Conservation (phyloP, 768 basidiomycete species). For the Gloeostereum incarnatum region DNA sequence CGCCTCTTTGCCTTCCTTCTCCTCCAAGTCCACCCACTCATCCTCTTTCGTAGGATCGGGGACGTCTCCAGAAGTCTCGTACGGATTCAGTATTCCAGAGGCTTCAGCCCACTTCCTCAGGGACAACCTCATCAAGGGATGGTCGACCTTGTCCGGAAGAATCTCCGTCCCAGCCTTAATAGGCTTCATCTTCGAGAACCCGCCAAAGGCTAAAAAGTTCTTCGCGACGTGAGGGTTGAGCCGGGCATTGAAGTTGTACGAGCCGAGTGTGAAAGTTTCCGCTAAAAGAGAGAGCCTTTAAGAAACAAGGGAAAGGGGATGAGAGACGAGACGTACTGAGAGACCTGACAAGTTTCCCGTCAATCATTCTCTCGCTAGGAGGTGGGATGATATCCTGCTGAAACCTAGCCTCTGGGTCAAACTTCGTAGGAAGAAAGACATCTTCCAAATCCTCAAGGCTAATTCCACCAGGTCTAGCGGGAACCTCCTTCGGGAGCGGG, state of each 20-base stretch:
- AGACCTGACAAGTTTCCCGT: not conserved
- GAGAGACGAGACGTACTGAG: not conserved
- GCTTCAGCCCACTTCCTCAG: not conserved
- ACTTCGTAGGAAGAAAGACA: too few relatives aligned
- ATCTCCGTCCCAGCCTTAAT: not conserved
- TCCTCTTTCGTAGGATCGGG: too few relatives aligned
- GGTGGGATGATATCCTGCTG: too few relatives aligned
- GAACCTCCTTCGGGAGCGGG: not conserved
- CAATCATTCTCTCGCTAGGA: too few relatives aligned
- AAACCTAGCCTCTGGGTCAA: too few relatives aligned
- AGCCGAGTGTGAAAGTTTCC: too few relatives aligned
- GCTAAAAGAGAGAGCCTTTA: too few relatives aligned
- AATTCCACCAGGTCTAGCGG: not conserved
- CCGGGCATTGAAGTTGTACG: too few relatives aligned
- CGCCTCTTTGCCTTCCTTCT: too few relatives aligned
- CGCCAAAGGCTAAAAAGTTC: too few relatives aligned
- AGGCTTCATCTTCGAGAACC: not conserved
- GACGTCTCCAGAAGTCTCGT: not conserved
- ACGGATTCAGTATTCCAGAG: not conserved
- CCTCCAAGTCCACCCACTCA: too few relatives aligned
- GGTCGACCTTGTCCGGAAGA: not conserved
- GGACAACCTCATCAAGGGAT: not conserved
- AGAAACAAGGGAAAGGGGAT: not conserved
- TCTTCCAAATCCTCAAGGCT: not conserved
- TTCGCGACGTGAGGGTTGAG: too few relatives aligned